Evolutionary conservation across 1,139 yeast genomes (phyloP), one percentile per base, ranked within the genome.

Genomic region (Lodderomyces orthopsilosis): DNA sequence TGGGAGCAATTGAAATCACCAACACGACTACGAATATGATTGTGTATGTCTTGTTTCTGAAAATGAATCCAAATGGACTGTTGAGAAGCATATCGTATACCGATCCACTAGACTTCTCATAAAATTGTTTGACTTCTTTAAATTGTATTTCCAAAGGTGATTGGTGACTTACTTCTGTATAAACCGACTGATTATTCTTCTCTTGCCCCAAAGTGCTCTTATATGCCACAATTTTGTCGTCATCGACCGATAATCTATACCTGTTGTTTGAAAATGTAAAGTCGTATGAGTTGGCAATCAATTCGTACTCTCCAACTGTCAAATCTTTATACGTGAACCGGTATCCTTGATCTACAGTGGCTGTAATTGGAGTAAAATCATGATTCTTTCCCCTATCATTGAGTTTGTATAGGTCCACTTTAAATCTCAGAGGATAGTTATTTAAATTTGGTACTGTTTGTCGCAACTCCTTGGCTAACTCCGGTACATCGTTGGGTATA

Each of bases 51-150:
- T 52, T 60, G 53, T 64, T 72, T 45, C 57, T 60, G 54, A 73
- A 70, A 19, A 73, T 68, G 47, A 68, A 62, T 12, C 77, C 78
- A 38, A 73, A 59, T 3, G 78, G 78, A 57, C 76, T 66, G 43
- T 61, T 60, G 61, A 65, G 48, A 3, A 72, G 41, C 65, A 72
- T 62, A 38, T 64, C 69, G 9, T 44, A 41, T 14, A 71, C 39
- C 5, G 70, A 59, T n/a, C 68, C 65, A 46, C 54, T 63, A 7
- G 67, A 54, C n/a, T 47, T 48, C 48, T 68, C 73, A 49, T 71
- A 73, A 52, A 64, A 72, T 43, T 63, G 59, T 45, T 66, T 66
- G 30, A 51, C 41, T 17, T 52, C 60, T 9, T 44, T 43, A 28
- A 62, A 57, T 8, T 53, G 43, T 6, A 72, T 51, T 2, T 39